phyloP scores from a whole-genome alignment of 2,329 filamentous ascomycete species.

The Penicillium sclerotiorum region DNA sequence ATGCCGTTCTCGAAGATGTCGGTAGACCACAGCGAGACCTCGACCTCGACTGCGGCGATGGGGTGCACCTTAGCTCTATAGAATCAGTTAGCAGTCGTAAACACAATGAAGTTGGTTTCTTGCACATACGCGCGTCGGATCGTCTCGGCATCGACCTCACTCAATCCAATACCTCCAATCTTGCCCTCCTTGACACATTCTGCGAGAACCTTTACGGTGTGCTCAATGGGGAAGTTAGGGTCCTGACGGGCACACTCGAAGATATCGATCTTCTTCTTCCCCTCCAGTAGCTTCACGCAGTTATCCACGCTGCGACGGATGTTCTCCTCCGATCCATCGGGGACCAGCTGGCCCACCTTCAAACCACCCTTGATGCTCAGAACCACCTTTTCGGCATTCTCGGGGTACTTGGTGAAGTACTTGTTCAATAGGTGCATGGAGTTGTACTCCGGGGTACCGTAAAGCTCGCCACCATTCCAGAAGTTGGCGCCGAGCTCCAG shows the following conservation, averaged over 20 bases:
- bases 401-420: slow-evolving; percentile 66
- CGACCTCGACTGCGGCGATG: slow-evolving; percentile 62
- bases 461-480: slow-evolving; percentile 69
- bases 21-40: slow-evolving; percentile 60
- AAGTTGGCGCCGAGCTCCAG: slow-evolving; percentile 51
- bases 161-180: slow-evolving; percentile 48
- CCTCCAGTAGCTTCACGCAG: slow-evolving; percentile 55
- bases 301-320: slow-evolving; percentile 63
- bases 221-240: slow-evolving; percentile 52
- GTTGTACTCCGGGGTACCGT: slow-evolving; percentile 62
- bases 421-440: slow-evolving; percentile 61
- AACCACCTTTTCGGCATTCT: slow-evolving; percentile 64
- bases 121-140: slow-evolving; percentile 44
- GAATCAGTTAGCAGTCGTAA: slow-evolving; percentile 35
- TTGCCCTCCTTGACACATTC: slow-evolving; percentile 47
- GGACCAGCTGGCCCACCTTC: slow-evolving; percentile 37
- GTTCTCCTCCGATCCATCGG: slow-evolving; percentile 57
- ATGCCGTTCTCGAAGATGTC: slow-evolving; percentile 62
- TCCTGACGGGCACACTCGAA: slow-evolving; percentile 64
- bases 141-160: slow-evolving; percentile 49
- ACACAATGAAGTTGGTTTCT: neutral
- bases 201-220: slow-evolving; percentile 44
- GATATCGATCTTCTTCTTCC: slow-evolving; percentile 62
- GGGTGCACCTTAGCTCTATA: slow-evolving; percentile 54
- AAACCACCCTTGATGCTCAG: slow-evolving; percentile 64